A percentile compares a stretch with the other conserved stretches of the same genome.
These are phyloP conservation scores for Aspergillus tanneri DNA, from an alignment of 2,329 filamentous ascomycete species.

Conservation along the genomic window DNA sequence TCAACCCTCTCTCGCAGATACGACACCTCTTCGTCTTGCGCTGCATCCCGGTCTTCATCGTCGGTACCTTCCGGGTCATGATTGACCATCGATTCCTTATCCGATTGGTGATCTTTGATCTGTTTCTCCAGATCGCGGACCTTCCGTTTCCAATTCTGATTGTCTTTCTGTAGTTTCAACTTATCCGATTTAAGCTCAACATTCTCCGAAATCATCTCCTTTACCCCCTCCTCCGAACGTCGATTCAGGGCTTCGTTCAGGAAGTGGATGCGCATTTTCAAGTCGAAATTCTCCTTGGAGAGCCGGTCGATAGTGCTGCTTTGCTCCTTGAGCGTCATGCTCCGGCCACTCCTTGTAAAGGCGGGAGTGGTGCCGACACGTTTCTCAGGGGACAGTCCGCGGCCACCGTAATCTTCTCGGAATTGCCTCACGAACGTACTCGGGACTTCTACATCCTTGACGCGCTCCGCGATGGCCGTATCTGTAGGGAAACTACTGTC, in stretches of 20 bases:
- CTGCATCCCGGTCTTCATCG: conserved; percentile 48
- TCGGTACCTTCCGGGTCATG: conserved; percentile 45
- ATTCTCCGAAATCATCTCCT: conserved; percentile 97
- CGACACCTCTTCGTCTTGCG: conserved; percentile 78
- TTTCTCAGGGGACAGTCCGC: conserved; percentile 61
- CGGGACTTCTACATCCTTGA: conserved; percentile 86
- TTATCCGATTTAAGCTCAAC: conserved; percentile 91
- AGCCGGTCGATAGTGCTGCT: conserved; percentile 94
- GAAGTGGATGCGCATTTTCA: conserved; percentile 97
- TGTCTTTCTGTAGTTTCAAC: conserved; percentile 85
- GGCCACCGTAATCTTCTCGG: conserved; percentile 63
- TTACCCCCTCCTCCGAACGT: conserved; percentile 91
- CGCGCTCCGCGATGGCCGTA: conserved; percentile 82
- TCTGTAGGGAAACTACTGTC: conserved; percentile 70
- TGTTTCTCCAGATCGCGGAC: conserved; percentile 85
- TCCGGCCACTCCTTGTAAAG: conserved; percentile 60
- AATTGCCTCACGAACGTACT: conserved; percentile 86
- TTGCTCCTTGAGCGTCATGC: conserved; percentile 91
- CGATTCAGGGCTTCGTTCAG: conserved; percentile 90
- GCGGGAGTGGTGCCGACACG: conserved; percentile 51
- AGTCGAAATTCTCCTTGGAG: conserved; percentile 96
- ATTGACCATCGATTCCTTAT: conserved; percentile 46
- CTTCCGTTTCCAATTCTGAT: conserved; percentile 74
- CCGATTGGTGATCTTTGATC: conserved; percentile 56
- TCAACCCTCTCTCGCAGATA: conserved; percentile 84